Evolutionary conservation across 768 basidiomycete species (phyloP), one percentile per base, ranked within the genome.

Genomic region (Rhizopogon vulgaris): DNA sequence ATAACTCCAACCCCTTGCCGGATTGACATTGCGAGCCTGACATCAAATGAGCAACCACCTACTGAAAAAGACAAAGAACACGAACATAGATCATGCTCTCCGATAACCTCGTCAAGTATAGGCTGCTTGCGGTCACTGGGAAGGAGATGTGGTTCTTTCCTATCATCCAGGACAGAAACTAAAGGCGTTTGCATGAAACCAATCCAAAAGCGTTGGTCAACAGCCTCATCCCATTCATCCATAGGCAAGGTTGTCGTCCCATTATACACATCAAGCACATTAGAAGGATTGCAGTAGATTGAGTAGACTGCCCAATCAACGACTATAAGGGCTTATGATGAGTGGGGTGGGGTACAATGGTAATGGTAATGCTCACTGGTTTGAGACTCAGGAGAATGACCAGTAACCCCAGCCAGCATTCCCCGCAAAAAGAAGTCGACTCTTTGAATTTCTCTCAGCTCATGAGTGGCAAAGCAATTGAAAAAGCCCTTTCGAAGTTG

Each of bases 381-480:
- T 1, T 0, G 32, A 34, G 32, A 34, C 0, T 34, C 11, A 12
- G 32, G 32, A 34, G 3, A 12, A 34, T 12, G 11, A 34, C 22
- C 7, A 40, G 28, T 28, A 40, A 48, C 36, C 12, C 45, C 51
- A 42, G 24, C 28, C 6, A 42, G 45, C 8, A 18, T 37, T 48
- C 3, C 61, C 58, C 37, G 49, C 34, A 38, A 58, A 52, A 66
- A 68, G 2, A 43, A n/a, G 18, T 55, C 51, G n/a, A 55, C 54
- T 28, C 58, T 51, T 10, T 54, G 36, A 9, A 67, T 50, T 15
- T 64, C 63, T n/a, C 56, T 41, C 17, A 65, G 51, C 45, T 65
- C 63, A 4, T 24, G 28, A 11, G 58, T 46, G 9, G 55, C 18
- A 12, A 58, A 53, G 38, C 18, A 30, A 40, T 37, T 24, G 17